Conservation (phyloP, 306 rosid species). For the Datisca glomerata region DNA sequence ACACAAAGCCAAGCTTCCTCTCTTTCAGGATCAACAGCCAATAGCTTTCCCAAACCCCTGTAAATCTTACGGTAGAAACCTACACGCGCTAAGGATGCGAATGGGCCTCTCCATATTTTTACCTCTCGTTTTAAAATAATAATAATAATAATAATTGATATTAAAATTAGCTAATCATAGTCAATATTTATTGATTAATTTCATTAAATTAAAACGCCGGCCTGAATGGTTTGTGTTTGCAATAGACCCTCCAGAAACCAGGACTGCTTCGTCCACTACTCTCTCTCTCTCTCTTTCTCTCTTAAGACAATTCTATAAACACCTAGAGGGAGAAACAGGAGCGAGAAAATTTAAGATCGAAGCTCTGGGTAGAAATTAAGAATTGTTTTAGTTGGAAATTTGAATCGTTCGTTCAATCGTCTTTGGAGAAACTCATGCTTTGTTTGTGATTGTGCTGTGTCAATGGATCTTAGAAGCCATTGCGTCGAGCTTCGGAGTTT, state of each 20-base stretch:
- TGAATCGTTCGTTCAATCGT: not conserved
- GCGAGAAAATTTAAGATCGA: not conserved
- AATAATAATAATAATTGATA: not conserved
- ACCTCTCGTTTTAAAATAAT: not conserved
- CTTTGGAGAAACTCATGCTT: not conserved
- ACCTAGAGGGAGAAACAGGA: not conserved
- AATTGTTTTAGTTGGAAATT: not conserved
- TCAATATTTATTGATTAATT: too few species aligned
- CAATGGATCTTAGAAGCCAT: too few species aligned
- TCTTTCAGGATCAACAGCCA: not conserved
- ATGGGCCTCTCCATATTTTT: not conserved
- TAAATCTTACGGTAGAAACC: not conserved
- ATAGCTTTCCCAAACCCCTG: too few species aligned
- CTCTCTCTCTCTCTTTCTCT: not conserved
- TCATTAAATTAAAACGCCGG: constrained; percentile 8
- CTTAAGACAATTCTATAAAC: constrained; percentile 6
- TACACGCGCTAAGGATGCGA: not conserved
- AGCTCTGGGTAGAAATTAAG: not conserved
- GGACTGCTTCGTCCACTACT: constrained; percentile 7
- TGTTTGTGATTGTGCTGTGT: not conserved
- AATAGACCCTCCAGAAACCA: constrained; percentile 11
- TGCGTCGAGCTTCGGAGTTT: constrained; percentile 1
- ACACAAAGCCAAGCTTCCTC: not conserved
- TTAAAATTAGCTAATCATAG: too few species aligned
- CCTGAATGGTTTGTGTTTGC: constrained; percentile 12